Base-by-base conservation (phyloP, 2,329 filamentous ascomycete species). In the Aureobasidium sp. region DNA sequence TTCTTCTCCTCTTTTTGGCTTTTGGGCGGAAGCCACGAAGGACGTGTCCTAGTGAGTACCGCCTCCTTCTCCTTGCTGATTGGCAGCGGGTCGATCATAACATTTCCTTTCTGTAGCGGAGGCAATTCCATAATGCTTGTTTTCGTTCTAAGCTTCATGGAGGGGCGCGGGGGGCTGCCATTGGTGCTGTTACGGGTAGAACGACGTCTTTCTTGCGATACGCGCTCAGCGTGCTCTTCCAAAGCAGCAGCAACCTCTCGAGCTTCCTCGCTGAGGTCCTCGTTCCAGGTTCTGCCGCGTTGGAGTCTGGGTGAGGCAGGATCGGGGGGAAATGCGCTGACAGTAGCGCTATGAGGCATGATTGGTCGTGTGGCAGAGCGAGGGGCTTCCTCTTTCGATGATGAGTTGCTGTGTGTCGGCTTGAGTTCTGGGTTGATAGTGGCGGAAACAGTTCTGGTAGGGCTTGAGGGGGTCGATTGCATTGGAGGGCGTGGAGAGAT, bases 1-100 rank as follows among this genome's bases (percentile, higher is more conserved):
- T 87, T 87, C 72, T 85, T 89, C 77, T 99, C 94, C 74, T 99
- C 94, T 60, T 89, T 89, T 1, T 91, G 92, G 67, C 94, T 87
- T 75, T 94, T 94, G 1, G 90, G 90, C 0, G 90, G 90, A 2
- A 94, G 78, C 90, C 90, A 94, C 1, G 88, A 91, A 0, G 90
- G 90, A 41, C 90, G 82, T 1, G 70, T 94, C 20, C 90, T 82
- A 27, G 88, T 91, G 26, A 94, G 79, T 1, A 92, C 89, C 3
- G 89, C 89, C 70, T 93, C 89, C 72, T 94, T 94, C 75, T 94
- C 90, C 73, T 90, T 91, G 50, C 89, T 93, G 32, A 92, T 85
- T 17, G 90, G 90, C 39, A 94, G 78, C 3, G 90, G 90, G 69
- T 94, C 90, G 64, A 93, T 90, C 83, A 93, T 90, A 66, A 91